phyloP scores from a whole-genome alignment of 176 grass and related monocot genomes.

The Juncus effusus region DNA sequence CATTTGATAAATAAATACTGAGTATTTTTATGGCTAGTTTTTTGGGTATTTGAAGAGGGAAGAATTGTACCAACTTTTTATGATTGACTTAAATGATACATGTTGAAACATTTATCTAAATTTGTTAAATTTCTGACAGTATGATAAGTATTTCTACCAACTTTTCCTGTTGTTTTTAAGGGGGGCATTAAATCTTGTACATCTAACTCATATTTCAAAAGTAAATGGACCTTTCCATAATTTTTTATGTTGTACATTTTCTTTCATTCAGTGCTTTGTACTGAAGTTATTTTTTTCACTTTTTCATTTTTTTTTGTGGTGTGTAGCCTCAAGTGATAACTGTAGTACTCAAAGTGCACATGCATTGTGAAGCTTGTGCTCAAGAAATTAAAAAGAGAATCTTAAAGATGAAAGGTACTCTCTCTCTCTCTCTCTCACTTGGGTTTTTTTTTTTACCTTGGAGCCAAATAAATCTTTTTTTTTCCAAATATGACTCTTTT shows the following conservation, averaged over 20 bases:
- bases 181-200: no score
- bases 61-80: no score
- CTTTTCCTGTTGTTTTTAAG: no score
- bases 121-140: no score
- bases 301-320: conserved; percentile 2
- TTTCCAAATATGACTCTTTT: no score
- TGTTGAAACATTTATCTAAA: background rate
- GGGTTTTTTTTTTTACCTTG: background rate
- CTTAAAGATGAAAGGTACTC: conserved; percentile 80
- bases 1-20: no score
- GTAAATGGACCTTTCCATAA: background rate
- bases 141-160: no score
- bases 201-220: no score
- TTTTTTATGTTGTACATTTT: background rate
- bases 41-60: no score
- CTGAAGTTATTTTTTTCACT: background rate
- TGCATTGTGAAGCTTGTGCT: conserved; percentile 84
- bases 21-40: no score
- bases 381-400: conserved; percentile 70
- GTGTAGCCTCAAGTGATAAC: conserved; percentile 52
- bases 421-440: background rate
- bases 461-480: no score
- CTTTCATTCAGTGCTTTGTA: conserved; percentile 5
- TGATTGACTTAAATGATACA: background rate
- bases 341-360: conserved; percentile 72